phyloP scores from a whole-genome alignment of 345 rosid genomes.

The Syzygium jambos region DNA sequence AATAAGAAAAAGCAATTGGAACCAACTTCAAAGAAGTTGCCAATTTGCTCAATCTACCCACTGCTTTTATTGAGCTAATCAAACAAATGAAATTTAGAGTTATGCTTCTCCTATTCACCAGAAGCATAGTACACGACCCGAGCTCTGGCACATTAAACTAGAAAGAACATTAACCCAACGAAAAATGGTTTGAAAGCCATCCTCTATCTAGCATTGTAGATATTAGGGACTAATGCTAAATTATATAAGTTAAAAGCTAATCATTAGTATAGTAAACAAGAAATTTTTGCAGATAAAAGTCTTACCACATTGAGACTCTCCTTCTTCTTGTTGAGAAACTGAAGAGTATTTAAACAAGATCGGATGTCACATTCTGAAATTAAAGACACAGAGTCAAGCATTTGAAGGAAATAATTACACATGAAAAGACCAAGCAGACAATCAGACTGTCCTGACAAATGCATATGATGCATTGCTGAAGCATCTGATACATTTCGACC shows the following conservation, averaged over 20 bases:
- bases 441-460: not conserved
- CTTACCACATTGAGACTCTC: slow-evolving; percentile 79
- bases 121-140: not conserved
- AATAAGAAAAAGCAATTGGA: not conserved
- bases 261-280: not conserved
- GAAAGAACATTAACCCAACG: not conserved
- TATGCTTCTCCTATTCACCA: not conserved
- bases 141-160: not conserved
- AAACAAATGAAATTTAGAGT: not conserved
- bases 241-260: not conserved
- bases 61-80: not conserved
- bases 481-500: not conserved
- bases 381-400: not conserved
- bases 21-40: not conserved
- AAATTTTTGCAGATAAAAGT: not conserved
- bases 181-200: not conserved
- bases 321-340: slow-evolving; percentile 88
- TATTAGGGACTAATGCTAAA: not conserved
- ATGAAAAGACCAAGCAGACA: not conserved
- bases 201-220: not conserved
- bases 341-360: slow-evolving; percentile 91
- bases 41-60: not conserved
- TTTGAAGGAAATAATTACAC: not conserved
- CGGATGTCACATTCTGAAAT: slow-evolving; percentile 90
- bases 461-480: not conserved